phyloP scores from a whole-genome alignment of 768 basidiomycete genomes.

The Serendipita vermifera region DNA sequence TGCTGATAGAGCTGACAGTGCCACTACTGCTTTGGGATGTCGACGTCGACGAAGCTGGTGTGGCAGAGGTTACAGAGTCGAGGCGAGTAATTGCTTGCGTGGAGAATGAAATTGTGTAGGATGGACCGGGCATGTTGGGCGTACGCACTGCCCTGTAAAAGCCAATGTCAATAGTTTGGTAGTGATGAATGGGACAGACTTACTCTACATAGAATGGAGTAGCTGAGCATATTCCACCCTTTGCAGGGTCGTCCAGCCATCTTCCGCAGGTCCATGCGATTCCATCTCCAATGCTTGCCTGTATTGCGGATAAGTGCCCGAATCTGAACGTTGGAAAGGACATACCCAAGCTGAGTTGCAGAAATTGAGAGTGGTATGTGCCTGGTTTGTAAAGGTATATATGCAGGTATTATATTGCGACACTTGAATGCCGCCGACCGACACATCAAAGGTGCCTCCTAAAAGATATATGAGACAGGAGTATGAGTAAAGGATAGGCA shows the following conservation, averaged over 20 bases:
- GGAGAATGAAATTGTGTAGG: not conserved
- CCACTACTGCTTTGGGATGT: too few species aligned
- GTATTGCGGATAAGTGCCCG: not conserved
- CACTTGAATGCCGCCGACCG: not conserved
- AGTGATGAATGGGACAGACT: not conserved
- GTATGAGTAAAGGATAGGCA: not conserved
- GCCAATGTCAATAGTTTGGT: not conserved
- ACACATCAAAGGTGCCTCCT: not conserved
- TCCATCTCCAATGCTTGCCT: not conserved
- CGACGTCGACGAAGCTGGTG: too few species aligned
- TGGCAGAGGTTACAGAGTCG: too few species aligned
- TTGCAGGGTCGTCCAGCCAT: constrained; percentile 1
- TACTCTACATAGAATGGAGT: not conserved
- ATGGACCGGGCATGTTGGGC: constrained; percentile 3
- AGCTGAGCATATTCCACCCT: not conserved
- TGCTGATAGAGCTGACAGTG: too few species aligned
- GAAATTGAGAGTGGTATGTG: not conserved
- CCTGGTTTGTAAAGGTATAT: not conserved
- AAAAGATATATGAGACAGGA: not conserved
- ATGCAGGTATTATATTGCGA: not conserved
- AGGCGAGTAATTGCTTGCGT: not conserved
- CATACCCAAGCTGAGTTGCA: constrained; percentile 2
- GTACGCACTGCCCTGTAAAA: not conserved
- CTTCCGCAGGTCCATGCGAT: constrained; percentile 8
- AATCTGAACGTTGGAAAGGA: not conserved